A percentile compares a stretch with the other conserved stretches of the same genome.
phyloP scores from a whole-genome alignment of 306 rosid genomes.

The Lathyrus aphaca region DNA sequence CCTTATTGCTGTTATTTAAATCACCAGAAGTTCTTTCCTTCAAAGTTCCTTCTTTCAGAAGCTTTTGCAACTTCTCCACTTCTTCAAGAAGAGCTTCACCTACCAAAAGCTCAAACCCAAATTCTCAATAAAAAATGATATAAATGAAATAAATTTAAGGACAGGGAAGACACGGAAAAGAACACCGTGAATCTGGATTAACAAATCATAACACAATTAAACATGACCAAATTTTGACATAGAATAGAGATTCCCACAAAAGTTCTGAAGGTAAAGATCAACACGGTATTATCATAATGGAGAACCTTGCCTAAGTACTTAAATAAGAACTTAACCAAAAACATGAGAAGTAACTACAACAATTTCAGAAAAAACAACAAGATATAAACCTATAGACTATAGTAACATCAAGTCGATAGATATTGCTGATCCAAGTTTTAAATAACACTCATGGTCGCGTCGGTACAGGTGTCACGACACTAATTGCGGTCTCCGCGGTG shows the following conservation, averaged over 20 bases:
- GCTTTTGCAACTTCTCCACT: constrained; percentile 59
- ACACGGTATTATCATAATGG: constrained; percentile 25
- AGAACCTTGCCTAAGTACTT: constrained; percentile 10
- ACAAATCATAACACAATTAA: constrained; percentile 22
- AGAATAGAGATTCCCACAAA: constrained; percentile 24
- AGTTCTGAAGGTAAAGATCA: constrained; percentile 20
- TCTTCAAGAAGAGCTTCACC: constrained; percentile 70
- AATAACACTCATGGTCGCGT: no score
- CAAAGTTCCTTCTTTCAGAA: constrained; percentile 45
- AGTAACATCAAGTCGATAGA: background rate
- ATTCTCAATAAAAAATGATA: constrained; percentile 34
- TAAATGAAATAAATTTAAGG: constrained; percentile 22
- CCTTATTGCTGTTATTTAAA: constrained; percentile 38
- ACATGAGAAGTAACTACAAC: background rate
- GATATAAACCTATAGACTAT: background rate
- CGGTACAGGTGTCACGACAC: no score
- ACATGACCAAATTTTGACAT: constrained; percentile 25
- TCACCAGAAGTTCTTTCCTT: constrained; percentile 46
- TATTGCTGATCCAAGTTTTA: background rate
- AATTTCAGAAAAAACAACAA: constrained; percentile 22
- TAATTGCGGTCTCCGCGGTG: no score
- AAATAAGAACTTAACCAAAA: constrained; percentile 14
- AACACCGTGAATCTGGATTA: constrained; percentile 5
- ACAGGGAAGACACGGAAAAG: background rate
- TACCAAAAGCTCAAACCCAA: constrained; percentile 49